Evolutionary conservation across 2,329 filamentous ascomycete genomes (phyloP).

Genomic region (Aspergillus sp.): DNA sequence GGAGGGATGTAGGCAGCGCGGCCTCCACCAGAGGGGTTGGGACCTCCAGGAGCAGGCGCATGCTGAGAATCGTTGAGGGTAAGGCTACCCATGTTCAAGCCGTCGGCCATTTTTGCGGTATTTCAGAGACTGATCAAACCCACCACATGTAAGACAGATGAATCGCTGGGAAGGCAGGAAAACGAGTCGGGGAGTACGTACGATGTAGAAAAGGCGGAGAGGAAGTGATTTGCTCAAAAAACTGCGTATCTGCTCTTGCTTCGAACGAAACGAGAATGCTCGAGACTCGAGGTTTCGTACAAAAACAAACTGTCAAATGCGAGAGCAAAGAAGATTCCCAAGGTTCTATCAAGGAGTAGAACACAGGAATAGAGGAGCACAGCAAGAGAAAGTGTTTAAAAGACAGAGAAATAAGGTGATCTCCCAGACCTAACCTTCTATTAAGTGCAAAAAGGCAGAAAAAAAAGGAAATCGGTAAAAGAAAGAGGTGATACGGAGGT

Average conservation of each 20-base stretch:
- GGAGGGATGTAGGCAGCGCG: slow-evolving; percentile 67
- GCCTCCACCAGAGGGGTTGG: slow-evolving; percentile 44
- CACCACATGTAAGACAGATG: slow-evolving; percentile 9
- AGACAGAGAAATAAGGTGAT: slow-evolving; percentile 28
- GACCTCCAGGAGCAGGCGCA: slow-evolving; percentile 43
- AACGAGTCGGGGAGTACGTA: slow-evolving; percentile 7
- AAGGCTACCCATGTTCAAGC: slow-evolving; percentile 41
- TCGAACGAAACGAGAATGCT: slow-evolving; percentile 5
- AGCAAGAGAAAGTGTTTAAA: slow-evolving; percentile 27
- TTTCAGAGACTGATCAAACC: slow-evolving; percentile 11
- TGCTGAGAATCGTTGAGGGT: slow-evolving; percentile 63
- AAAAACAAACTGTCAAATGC: slow-evolving; percentile 23
- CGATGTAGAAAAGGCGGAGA: slow-evolving; percentile 6
- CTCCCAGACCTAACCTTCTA: slow-evolving; percentile 28
- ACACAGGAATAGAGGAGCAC: slow-evolving; percentile 26
- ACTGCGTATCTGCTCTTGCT: slow-evolving; percentile 5
- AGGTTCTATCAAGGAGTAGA: slow-evolving; percentile 24
- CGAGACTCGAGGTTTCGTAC: slow-evolving; percentile 11
- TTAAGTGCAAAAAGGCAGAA: slow-evolving; percentile 22
- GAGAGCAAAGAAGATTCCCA: slow-evolving; percentile 22
- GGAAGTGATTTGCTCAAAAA: slow-evolving; percentile 4
- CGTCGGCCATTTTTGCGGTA: slow-evolving; percentile 40
- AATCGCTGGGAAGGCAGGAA: not conserved
- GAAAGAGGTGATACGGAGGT: slow-evolving; percentile 13
- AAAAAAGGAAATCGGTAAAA: slow-evolving; percentile 16